These are phyloP conservation scores for Solanum piurae DNA, from an alignment of 257 asterid species.

Conservation along the genomic window DNA sequence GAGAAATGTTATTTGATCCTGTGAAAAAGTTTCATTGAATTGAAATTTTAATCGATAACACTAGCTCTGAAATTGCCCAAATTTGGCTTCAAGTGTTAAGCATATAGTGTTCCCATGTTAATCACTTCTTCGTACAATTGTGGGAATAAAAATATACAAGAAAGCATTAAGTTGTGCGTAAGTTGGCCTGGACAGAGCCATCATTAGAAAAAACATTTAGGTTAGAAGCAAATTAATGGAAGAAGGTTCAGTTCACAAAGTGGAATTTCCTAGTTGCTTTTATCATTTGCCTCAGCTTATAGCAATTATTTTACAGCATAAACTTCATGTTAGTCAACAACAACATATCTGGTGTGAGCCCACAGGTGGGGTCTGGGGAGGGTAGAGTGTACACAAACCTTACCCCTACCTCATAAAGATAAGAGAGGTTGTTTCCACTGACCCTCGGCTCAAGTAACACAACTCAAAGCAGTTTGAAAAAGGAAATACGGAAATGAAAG, in stretches of 20 bases:
- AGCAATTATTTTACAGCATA: too few relatives aligned
- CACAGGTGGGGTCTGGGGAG: too few relatives aligned
- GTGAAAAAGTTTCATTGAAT: neutral
- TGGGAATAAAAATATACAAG: too few relatives aligned
- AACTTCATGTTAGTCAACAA: too few relatives aligned
- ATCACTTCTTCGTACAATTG: neutral
- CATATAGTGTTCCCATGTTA: neutral
- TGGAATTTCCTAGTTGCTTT: neutral
- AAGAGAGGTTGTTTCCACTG: too few relatives aligned
- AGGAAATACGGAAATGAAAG: neutral
- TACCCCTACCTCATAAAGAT: too few relatives aligned
- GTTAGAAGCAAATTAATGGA: neutral
- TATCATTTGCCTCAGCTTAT: neutral
- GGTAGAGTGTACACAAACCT: too few relatives aligned
- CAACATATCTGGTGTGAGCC: too few relatives aligned
- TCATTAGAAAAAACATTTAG: neutral
- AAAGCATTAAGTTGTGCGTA: too few relatives aligned
- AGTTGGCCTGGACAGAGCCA: neutral
- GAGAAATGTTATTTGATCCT: constrained; percentile 59
- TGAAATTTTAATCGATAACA: neutral
- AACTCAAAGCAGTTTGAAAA: too few relatives aligned
- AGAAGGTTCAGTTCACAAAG: neutral
- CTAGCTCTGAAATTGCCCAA: neutral
- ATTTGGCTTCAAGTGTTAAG: neutral
- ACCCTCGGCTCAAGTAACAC: too few relatives aligned